Base-by-base conservation (phyloP, 2,329 filamentous ascomycete species). In the Diaporthe sp. region DNA sequence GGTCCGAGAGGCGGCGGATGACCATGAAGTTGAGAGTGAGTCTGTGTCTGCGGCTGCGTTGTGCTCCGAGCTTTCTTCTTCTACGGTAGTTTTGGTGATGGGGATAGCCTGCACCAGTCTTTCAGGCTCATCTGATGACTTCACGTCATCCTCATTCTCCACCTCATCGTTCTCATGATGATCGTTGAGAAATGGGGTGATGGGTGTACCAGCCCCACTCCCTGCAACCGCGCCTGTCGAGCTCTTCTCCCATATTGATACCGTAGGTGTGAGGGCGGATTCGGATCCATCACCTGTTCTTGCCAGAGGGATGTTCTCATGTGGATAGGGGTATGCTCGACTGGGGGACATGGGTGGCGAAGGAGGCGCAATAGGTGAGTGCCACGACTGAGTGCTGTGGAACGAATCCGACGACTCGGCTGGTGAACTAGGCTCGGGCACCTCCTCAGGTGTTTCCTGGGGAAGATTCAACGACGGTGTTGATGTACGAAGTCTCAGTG, bases 351-450 rank as follows among this genome's bases (percentile, higher is more conserved):
- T 79, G 2, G 85, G 83, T 25, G 87, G 85, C 3, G 88, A 88
- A 8, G 84, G 85, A 30, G 86, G 82, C 7, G 83, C 83, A 50
- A 84, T 80, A 13, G 85, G 83, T 30, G 87, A 87, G 76, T 87
- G 84, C 87, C 87, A 89, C 12, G 88, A 88, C 75, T 88, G 84
- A 7, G 86, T 83, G 73, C 86, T 89, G 78, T 89, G 88, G 76
- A 91, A 90, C 0, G 89, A 90, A 70, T 89, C 89, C 22, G 86
- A 81, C 19, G 86, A 86, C 47, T 80, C 84, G 40, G 85, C 84
- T 6, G 87, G 86, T 13, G 88, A 89, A n/a, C 81, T 72, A 4
- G 77, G 73, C 38, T 57, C 74, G 7, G 74, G 15, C 0, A 25
- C 78, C 45, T 82, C 81, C 4, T 71, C 52, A 1, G 54, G 30